Evolutionary conservation across 2,329 filamentous ascomycete genomes (phyloP).

Genomic region (Arthrinium puccinioides): DNA sequence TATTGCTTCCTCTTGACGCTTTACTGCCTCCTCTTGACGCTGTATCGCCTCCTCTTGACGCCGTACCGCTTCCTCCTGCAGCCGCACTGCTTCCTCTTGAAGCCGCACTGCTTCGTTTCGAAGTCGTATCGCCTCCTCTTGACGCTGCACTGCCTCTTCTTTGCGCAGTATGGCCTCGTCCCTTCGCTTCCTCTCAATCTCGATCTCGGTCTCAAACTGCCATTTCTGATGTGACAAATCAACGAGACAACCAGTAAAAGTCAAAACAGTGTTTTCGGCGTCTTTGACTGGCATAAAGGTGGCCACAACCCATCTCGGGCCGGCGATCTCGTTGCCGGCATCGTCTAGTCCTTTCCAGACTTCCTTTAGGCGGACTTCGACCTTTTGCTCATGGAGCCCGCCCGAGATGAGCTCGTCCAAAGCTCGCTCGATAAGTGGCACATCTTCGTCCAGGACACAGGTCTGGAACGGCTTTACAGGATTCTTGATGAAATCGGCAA

Average conservation of each 20-base stretch:
- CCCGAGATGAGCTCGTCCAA: conserved; percentile 31
- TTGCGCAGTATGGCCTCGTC: too few species aligned
- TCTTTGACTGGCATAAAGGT: conserved; percentile 44
- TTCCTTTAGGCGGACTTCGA: conserved; percentile 40
- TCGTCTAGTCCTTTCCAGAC: conserved; percentile 38
- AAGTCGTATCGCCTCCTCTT: too few species aligned
- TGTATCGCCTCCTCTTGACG: conserved; percentile 7
- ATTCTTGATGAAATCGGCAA: conserved; percentile 26
- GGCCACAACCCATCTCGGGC: conserved; percentile 40
- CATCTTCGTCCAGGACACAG: conserved; percentile 38
- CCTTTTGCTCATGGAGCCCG: conserved; percentile 13
- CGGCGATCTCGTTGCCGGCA: conserved; percentile 32
- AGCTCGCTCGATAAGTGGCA: conserved; percentile 29
- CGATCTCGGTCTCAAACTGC: conserved; percentile 43
- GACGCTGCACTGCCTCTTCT: too few species aligned
- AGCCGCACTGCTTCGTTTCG: too few species aligned
- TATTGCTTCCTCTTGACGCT: conserved; percentile 7
- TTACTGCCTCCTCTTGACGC: conserved; percentile 7
- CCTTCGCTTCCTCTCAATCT: too few species aligned
- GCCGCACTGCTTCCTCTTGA: too few species aligned
- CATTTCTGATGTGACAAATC: conserved; percentile 43
- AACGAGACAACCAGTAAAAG: conserved; percentile 41
- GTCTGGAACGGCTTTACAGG: conserved; percentile 36
- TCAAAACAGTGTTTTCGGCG: conserved; percentile 37
- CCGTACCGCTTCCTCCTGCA: too few species aligned